Base-by-base conservation (phyloP, 192 early-diverging fungal genomes). In the Podila minutissima region DNA sequence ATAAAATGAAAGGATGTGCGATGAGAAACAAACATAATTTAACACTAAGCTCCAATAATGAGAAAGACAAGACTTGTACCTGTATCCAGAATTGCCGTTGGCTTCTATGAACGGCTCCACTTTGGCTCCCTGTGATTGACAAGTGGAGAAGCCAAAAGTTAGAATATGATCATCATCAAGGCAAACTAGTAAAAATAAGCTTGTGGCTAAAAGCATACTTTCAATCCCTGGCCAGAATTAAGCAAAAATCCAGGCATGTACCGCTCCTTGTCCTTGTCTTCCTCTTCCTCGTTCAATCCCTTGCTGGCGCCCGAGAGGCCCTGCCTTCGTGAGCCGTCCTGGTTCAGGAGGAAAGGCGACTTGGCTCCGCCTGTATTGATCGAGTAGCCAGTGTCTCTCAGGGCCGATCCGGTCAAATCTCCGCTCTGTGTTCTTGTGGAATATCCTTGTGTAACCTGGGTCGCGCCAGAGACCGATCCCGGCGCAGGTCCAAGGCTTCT, bases 261-360 rank as follows among this genome's bases (percentile, higher is more conserved):
- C 1, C 77, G 65, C 32, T 81, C 71, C 53, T 73, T 81, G 31
- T 81, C 77, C 65, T 81, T 81, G 17, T 81, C 77, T 11, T 81
- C 71, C 19, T 81, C 77, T 31, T 81, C 77, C 11, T 81, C 77
- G 26, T 61, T 66, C 35, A 33, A 11, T 20, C 26, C 58, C 68
- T 72, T 15, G 29, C 49, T 4, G 46, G 32, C 12, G 53, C 33
- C 20, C n/a, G 58, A 19, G 22, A n/a, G 12, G 19, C 1, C 15
- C 62, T 59, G 64, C 19, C 32, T 48, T 10, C 28, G 22, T 19
- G 63, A 41, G 32, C 66, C 63, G 32, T 81, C 77, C 5, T 62
- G 46, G 57, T 38, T 48, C 55, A 73, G 10, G 9, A 60, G 67
- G 28, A 68, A 73, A 0, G 71, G 15, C 12, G 75, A 68, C 20